A percentile compares a stretch with the other conserved stretches of the same genome.
Evolutionary conservation across 1,139 yeast species (phyloP).

Genomic region (Candida mesenterica): DNA sequence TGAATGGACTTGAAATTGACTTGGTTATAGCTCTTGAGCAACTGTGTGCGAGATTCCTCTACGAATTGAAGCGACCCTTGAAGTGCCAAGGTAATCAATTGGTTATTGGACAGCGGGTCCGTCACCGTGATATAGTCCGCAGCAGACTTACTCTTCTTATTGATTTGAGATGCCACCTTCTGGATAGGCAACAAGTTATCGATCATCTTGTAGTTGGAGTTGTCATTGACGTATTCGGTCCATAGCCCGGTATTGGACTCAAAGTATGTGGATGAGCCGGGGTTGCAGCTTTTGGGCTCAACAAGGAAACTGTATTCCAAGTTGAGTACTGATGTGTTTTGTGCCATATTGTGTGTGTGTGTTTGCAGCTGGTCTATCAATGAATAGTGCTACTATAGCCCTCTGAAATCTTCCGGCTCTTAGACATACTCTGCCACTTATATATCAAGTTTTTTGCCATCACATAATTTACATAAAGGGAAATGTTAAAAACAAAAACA

Average conservation of each 20-base stretch:
- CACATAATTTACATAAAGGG: constrained; percentile 6
- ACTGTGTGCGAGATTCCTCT: constrained; percentile 23
- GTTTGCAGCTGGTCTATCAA: too few species aligned
- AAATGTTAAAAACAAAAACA: constrained; percentile 5
- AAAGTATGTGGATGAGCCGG: constrained; percentile 24
- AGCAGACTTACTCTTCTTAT: constrained; percentile 5
- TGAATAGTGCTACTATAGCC: too few species aligned
- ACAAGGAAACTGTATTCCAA: constrained; percentile 38
- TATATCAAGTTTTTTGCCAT: too few species aligned
- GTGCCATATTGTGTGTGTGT: constrained; percentile 13
- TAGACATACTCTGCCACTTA: too few species aligned
- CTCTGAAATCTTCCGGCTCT: too few species aligned
- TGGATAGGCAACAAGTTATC: constrained; percentile 28
- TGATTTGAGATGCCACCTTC: constrained; percentile 17
- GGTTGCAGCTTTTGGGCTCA: constrained; percentile 26
- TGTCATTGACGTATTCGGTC: constrained; percentile 14
- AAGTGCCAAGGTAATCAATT: constrained; percentile 31
- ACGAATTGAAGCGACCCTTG: constrained; percentile 33
- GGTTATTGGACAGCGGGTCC: constrained; percentile 30
- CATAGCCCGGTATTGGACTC: constrained; percentile 37
- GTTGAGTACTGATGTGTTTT: constrained; percentile 26
- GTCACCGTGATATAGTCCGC: constrained; percentile 21
- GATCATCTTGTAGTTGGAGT: constrained; percentile 18
- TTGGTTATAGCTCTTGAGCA: constrained; percentile 35
- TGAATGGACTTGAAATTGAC: constrained; percentile 34